Conservation (phyloP, 2,329 filamentous ascomycete genomes). For the Verruconis gallopava region DNA sequence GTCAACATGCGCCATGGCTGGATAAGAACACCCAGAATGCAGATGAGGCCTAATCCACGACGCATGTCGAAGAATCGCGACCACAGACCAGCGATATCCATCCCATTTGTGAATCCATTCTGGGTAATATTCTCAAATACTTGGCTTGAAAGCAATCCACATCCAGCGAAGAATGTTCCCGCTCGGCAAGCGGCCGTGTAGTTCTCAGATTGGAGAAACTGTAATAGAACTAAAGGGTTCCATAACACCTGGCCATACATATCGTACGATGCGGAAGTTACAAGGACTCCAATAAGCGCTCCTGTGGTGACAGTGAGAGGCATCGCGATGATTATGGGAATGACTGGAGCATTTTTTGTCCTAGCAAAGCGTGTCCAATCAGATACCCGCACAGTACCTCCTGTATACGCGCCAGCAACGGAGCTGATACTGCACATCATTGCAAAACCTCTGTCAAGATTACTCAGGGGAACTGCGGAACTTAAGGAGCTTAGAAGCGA, state of each 20-base stretch:
- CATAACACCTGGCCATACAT: constrained; percentile 15
- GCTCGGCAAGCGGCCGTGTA: constrained; percentile 16
- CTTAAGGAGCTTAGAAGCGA: constrained; percentile 8
- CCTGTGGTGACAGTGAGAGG: constrained; percentile 5
- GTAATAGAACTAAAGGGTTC: constrained; percentile 15
- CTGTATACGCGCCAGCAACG: constrained; percentile 13
- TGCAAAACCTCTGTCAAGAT: constrained; percentile 10
- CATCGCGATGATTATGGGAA: constrained; percentile 17
- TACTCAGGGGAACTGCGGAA: not conserved
- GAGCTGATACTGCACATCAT: constrained; percentile 11
- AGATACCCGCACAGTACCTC: constrained; percentile 11
- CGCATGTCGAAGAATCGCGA: constrained; percentile 7
- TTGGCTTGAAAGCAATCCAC: constrained; percentile 17
- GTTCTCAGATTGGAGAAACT: constrained; percentile 13
- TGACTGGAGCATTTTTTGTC: constrained; percentile 12
- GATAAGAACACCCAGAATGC: constrained; percentile 14
- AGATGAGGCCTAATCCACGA: constrained; percentile 16
- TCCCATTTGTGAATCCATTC: constrained; percentile 1
- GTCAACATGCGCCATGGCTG: constrained; percentile 17
- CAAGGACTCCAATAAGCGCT: constrained; percentile 2
- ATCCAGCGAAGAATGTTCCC: constrained; percentile 19
- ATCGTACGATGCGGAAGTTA: constrained; percentile 2
- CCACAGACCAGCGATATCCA: constrained; percentile 3
- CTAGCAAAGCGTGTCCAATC: constrained; percentile 16
- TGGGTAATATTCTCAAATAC: constrained; percentile 13